Percentiles rank a stretch among this genome's conserved stretches.
Evolutionary conservation across 2,329 filamentous ascomycete species (phyloP).

Genomic region (Aureobasidium subglaciale): DNA sequence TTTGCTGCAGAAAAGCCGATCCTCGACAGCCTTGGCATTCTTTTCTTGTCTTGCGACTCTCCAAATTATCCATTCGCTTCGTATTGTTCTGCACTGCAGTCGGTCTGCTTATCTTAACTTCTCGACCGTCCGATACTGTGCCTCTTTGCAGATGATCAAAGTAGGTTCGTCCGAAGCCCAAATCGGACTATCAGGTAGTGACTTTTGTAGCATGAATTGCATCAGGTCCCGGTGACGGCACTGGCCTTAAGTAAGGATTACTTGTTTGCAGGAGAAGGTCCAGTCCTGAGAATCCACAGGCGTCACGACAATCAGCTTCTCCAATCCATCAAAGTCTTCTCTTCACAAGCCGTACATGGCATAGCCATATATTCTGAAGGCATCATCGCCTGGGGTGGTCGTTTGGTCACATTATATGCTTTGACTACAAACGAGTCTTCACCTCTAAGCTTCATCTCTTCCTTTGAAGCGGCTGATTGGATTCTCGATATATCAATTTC

Average conservation of each 20-base stretch:
- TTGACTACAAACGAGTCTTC: neutral
- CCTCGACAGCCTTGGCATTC: neutral
- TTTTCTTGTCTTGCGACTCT: neutral
- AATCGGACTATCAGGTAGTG: neutral
- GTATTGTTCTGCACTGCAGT: neutral
- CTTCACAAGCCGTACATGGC: conserved; percentile 66
- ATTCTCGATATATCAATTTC: conserved; percentile 58
- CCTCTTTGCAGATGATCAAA: conserved; percentile 1
- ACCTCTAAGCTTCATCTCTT: neutral
- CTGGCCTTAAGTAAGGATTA: conserved; percentile 32
- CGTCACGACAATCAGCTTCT: conserved; percentile 21
- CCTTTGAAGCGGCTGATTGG: conserved; percentile 52
- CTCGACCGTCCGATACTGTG: neutral
- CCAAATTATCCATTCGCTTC: neutral
- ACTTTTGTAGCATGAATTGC: conserved; percentile 24
- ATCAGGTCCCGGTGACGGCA: conserved; percentile 38
- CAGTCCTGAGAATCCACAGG: conserved; percentile 34
- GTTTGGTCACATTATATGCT: conserved; percentile 36
- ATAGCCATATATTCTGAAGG: conserved; percentile 44
- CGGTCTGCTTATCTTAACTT: neutral
- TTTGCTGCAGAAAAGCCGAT: conserved; percentile 4
- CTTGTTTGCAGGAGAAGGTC: conserved; percentile 38
- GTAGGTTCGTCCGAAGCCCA: neutral
- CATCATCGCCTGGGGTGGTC: conserved; percentile 65
- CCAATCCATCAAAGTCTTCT: conserved; percentile 49